These are phyloP conservation scores for Choiromyces venosus DNA, from an alignment of 495 filamentous ascomycete species.

Conservation along the genomic window DNA sequence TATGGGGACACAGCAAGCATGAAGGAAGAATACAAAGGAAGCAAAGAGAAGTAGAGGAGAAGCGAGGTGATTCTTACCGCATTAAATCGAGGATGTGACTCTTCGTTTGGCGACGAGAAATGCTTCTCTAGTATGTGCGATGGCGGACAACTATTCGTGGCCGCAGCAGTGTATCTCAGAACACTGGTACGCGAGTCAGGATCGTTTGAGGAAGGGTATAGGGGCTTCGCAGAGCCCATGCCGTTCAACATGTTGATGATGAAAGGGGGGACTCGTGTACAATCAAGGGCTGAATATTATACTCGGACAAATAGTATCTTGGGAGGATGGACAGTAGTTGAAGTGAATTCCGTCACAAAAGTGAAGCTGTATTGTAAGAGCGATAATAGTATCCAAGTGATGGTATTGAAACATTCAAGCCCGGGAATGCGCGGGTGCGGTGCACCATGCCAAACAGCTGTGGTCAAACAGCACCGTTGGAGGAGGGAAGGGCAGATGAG, in stretches of 20 bases:
- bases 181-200: constrained; percentile 27
- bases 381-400: neutral
- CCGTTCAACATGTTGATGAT: constrained; percentile 34
- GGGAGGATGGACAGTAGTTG: neutral
- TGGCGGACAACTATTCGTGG: constrained; percentile 36
- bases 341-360: neutral
- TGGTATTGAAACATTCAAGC: neutral
- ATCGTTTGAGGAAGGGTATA: constrained; percentile 35
- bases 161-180: constrained; percentile 31
- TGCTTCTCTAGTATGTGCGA: constrained; percentile 36
- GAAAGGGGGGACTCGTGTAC: neutral
- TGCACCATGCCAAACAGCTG: neutral
- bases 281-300: neutral
- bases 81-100: constrained; percentile 40
- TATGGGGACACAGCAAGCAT: neutral
- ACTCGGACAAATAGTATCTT: neutral
- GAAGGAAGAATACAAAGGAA: neutral
- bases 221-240: constrained; percentile 32
- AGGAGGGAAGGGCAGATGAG: neutral
- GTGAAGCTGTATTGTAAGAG: neutral
- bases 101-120: constrained; percentile 38
- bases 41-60: neutral
- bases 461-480: neutral
- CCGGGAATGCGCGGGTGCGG: neutral
- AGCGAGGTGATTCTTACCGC: constrained; percentile 31